Base-by-base conservation (phyloP, 2,329 filamentous ascomycete genomes). In the Graphium sp. region DNA sequence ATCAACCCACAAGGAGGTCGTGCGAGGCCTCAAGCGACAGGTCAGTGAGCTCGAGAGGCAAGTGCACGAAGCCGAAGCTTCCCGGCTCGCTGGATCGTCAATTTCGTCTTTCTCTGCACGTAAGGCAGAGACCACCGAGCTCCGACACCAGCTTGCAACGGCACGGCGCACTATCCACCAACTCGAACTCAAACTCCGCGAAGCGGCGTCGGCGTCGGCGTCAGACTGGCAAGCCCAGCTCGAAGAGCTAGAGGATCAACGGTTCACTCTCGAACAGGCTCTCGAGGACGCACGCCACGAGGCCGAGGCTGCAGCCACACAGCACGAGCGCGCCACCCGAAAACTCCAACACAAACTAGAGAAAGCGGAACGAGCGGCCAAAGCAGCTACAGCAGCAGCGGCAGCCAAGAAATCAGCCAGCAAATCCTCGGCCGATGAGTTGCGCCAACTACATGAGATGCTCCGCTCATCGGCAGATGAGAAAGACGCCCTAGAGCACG, bases 401-500 rank as follows among this genome's bases (percentile, higher is more conserved):
- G 41, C 47, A 21, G 42, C 42, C 24, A n/a, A n/a, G n/a, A n/a
- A 40, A 43, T 29, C 35, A 32, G 29, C 42, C 44, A 54, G 54
- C 21, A 30, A 17, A 12, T 57, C 62, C 19, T 53, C 55, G 8
- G 52, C 53, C 26, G 63, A 64, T 31, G 67, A 73, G 41, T 62
- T 67, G 24, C 57, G 61, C 22, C 67, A 74, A 33, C 51, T 80
- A 13, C 66, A 73, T 36, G 55, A 62, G 29, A 60, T 69, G 47
- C 55, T 74, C 16, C 70, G 68, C 35, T 63, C 69, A 40, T 66
- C 66, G 13, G 72, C 77, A 46, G 56, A 70, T 9, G 67, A 76
- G 41, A 56, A 65, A 23, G 70, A 81, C 46, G 66, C 73, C 19
- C 59, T 89, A n/a, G 74, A 81, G 39, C 62, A 80, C 33, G 73